phyloP scores from a whole-genome alignment of 768 basidiomycete genomes.

The Pleurotus eryngii region DNA sequence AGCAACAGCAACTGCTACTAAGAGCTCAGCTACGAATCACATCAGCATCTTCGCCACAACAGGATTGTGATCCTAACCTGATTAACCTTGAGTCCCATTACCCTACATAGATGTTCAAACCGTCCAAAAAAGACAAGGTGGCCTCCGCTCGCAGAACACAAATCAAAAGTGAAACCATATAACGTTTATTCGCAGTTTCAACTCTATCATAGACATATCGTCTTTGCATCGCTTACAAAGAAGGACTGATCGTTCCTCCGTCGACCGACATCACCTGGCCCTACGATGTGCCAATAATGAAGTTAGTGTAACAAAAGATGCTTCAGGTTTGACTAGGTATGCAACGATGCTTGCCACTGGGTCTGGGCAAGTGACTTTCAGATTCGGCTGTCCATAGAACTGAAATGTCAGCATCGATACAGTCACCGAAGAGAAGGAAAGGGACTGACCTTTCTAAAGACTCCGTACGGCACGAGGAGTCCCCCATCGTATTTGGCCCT shows the following conservation, averaged over 20 bases:
- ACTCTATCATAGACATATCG: too few species aligned
- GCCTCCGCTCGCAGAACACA: too few species aligned
- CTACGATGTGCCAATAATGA: background rate
- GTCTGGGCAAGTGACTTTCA: constrained; percentile 21
- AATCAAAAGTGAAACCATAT: too few species aligned
- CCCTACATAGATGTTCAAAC: too few species aligned
- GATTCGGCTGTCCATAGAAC: constrained; percentile 9
- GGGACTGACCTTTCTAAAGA: background rate
- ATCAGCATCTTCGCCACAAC: too few species aligned
- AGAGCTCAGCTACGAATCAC: too few species aligned
- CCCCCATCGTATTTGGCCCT: background rate
- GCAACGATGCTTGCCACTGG: constrained; percentile 35
- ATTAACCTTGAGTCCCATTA: too few species aligned
- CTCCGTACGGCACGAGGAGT: background rate
- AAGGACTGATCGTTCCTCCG: background rate
- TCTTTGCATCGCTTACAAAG: too few species aligned
- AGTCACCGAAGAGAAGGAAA: background rate
- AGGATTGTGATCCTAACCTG: too few species aligned
- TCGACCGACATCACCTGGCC: constrained; percentile 7
- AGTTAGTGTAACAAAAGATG: constrained; percentile 18
- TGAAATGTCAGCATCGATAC: background rate
- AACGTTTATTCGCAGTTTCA: too few species aligned
- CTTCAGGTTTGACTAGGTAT: constrained; percentile 32
- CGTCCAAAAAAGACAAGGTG: too few species aligned
- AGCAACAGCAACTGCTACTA: too few species aligned